Percentiles rank a stretch among this genome's conserved stretches.
Conservation (phyloP, 1,284 basidiomycete species). For the Marasmius fiardii region DNA sequence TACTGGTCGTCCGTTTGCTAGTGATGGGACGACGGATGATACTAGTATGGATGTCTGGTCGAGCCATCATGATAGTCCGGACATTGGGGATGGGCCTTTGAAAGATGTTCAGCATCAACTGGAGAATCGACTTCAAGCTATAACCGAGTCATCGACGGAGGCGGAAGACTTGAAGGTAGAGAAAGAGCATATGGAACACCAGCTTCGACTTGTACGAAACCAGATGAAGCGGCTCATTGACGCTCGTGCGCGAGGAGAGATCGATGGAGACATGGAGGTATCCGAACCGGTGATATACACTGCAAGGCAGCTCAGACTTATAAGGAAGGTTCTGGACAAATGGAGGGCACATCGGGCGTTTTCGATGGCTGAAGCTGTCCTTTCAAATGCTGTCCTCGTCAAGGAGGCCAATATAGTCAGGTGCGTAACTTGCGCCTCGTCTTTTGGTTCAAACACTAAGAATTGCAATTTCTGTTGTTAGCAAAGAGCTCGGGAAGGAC, state of each 20-base stretch:
- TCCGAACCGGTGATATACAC: slow-evolving; percentile 82
- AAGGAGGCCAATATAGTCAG: slow-evolving; percentile 96
- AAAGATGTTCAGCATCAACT: slow-evolving; percentile 71
- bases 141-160: slow-evolving; percentile 64
- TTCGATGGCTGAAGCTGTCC: slow-evolving; percentile 87
- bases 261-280: slow-evolving; percentile 52
- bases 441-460: slow-evolving; percentile 10
- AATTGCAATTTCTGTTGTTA: slow-evolving; percentile 26
- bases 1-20: slow-evolving; percentile 66
- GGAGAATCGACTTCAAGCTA: slow-evolving; percentile 71
- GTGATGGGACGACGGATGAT: slow-evolving; percentile 78
- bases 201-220: slow-evolving; percentile 74
- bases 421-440: slow-evolving; percentile 36
- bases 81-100: slow-evolving; percentile 52
- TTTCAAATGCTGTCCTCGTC: slow-evolving; percentile 83
- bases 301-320: slow-evolving; percentile 76
- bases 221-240: slow-evolving; percentile 84
- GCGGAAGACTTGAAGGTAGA: slow-evolving; percentile 83
- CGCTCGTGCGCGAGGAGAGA: slow-evolving; percentile 74
- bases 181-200: slow-evolving; percentile 89
- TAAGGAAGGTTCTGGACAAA: slow-evolving; percentile 74
- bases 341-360: slow-evolving; percentile 87
- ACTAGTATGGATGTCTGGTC: slow-evolving; percentile 73
- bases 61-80: slow-evolving; percentile 62
- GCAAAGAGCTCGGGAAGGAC: slow-evolving; percentile 81